Evolutionary conservation across 176 grass and related monocot species (phyloP).

Genomic region (Raddia distichophylla): DNA sequence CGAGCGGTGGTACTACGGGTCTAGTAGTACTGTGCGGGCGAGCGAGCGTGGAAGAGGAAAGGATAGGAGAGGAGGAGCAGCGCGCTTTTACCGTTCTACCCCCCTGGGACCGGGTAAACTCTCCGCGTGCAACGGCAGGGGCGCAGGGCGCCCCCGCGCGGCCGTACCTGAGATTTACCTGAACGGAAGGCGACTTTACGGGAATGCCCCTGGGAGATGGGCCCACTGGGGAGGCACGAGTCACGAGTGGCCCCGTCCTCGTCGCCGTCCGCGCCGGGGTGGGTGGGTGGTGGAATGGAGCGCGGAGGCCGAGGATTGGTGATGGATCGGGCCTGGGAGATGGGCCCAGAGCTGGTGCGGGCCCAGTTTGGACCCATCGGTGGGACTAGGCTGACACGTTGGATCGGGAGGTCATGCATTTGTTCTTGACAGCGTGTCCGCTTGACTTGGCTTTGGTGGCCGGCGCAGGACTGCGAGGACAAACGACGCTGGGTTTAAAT

Average conservation of each 20-base stretch:
- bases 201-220: slow-evolving; percentile 41
- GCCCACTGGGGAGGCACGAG: slow-evolving; percentile 25
- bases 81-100: slow-evolving; percentile 44
- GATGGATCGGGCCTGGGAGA: not conserved
- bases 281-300: slow-evolving; percentile 43
- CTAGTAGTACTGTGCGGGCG: slow-evolving; percentile 20
- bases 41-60: slow-evolving; percentile 23
- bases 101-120: not conserved
- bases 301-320: not conserved
- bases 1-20: slow-evolving; percentile 28
- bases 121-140: slow-evolving; percentile 25
- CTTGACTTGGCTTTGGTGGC: slow-evolving; percentile 2
- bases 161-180: slow-evolving; percentile 15
- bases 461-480: not conserved
- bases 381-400: not conserved
- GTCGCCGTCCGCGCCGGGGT: slow-evolving; percentile 26
- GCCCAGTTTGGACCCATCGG: not conserved
- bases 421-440: slow-evolving; percentile 27
- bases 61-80: slow-evolving; percentile 7
- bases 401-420: not conserved
- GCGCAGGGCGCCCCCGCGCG: slow-evolving; percentile 4
- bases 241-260: slow-evolving; percentile 36
- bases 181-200: slow-evolving; percentile 32
- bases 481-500: not conserved
- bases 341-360: not conserved